Evolutionary conservation across 441 rosid species (phyloP).

Genomic region (Syzygium syzygioides): DNA sequence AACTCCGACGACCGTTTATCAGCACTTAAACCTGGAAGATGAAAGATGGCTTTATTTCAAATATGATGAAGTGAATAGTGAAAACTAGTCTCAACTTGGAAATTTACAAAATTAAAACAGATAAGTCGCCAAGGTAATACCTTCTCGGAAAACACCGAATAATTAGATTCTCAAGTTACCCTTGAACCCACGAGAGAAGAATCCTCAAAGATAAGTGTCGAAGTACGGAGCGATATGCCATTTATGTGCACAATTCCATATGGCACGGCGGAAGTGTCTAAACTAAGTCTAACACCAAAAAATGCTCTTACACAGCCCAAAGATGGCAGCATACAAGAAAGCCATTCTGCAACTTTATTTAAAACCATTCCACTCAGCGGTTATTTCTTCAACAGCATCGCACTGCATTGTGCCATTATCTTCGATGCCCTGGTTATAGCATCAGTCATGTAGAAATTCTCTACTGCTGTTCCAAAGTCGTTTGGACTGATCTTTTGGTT

Average conservation of each 20-base stretch:
- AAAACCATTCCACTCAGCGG: not conserved
- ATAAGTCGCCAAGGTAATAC: not conserved
- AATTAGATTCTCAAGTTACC: not conserved
- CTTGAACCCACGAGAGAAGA: not conserved
- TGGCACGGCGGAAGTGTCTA: not conserved
- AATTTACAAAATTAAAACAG: not conserved
- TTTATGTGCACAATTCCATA: not conserved
- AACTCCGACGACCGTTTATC: not conserved
- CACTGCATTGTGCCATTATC: slow-evolving; percentile 95
- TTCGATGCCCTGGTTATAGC: slow-evolving; percentile 94
- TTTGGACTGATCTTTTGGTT: slow-evolving; percentile 35
- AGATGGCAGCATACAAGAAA: not conserved
- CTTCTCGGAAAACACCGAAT: not conserved
- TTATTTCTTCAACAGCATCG: slow-evolving; percentile 68
- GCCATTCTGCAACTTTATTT: slow-evolving; percentile 25
- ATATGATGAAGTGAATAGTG: not conserved
- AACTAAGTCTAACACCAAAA: not conserved
- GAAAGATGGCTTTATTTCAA: not conserved
- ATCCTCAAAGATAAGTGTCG: not conserved
- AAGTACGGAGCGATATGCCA: not conserved
- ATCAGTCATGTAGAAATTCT: slow-evolving; percentile 92
- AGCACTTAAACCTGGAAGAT: not conserved
- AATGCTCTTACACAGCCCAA: not conserved
- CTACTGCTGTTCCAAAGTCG: slow-evolving; percentile 48
- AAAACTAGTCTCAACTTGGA: not conserved